Evolutionary conservation across 106 monocot genomes (phyloP), one percentile per base, ranked within the genome.

Genomic region (Dendrobium catenatum): DNA sequence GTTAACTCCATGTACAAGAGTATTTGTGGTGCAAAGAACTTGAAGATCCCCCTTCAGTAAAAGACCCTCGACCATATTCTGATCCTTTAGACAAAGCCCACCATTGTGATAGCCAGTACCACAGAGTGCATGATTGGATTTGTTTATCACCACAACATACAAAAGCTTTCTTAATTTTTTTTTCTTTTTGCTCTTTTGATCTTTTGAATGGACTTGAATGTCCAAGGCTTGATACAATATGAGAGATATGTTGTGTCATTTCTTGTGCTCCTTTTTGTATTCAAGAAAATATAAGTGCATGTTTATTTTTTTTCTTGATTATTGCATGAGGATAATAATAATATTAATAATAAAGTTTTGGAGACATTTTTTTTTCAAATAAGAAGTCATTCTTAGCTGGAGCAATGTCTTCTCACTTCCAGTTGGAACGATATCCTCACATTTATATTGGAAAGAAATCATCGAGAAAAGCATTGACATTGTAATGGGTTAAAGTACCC

Each of bases 101-200:
- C 98, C 98, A 87, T 94, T 94, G 84, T 99, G 98, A 87, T 88
- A 99, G 80, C 95, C 98, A 93, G 95, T 93, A 72, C 98, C 98
- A 89, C 85, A 81, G 68, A 90, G 37, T 91, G 82, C 82, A 95
- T 48, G 88, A 85, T 79, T 99, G 94, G 84, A 93, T 83, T 80
- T 91, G 93, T 80, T 99, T 99, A 67, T 99, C 95, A 83, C 91
- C 91, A 80, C 86, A 99, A 27, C 89, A 84, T 54, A 99, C 51
- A 80, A 93, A 92, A 68, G 91, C 91, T 78, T 99, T 95, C 82
- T 95, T 99, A 42, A 99, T 81, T 80, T 86, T 95, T 95, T 95
- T 88, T 68, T 87, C 26, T 26, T 26, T 26, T 26, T 26, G 26
- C 26, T 26, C 26, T 26, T 26, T 26, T 26, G 26, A 26, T 26